Conservation (phyloP, 2,329 filamentous ascomycete species). For the Pezicula carpinea region DNA sequence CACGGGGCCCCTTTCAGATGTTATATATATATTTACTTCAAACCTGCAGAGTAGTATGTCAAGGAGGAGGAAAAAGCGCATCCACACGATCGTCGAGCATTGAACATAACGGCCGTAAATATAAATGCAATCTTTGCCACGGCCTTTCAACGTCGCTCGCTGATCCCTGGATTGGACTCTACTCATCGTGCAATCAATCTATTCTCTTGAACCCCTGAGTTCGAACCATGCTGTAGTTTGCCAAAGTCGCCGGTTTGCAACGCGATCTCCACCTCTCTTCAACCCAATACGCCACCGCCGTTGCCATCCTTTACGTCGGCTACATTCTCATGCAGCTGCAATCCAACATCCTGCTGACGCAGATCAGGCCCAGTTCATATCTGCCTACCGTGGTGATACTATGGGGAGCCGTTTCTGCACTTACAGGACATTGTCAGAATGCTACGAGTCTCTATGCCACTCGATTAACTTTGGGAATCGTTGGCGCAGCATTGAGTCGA, state of each 20-base stretch:
- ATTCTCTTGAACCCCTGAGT: too few species aligned
- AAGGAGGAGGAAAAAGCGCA: too few species aligned
- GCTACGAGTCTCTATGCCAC: constrained; percentile 33
- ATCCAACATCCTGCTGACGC: constrained; percentile 36
- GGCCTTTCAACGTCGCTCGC: too few species aligned
- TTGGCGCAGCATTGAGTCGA: constrained; percentile 29
- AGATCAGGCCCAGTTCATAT: constrained; percentile 11
- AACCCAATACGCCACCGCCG: constrained; percentile 23
- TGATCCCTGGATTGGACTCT: too few species aligned
- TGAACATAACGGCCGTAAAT: too few species aligned
- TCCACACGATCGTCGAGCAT: too few species aligned
- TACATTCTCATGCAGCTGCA: constrained; percentile 30
- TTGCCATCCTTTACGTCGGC: constrained; percentile 24
- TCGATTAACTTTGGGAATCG: constrained; percentile 40
- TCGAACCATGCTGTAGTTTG: constrained; percentile 13
- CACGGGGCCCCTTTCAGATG: too few species aligned
- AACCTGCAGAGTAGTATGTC: too few species aligned
- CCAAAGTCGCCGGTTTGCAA: constrained; percentile 26
- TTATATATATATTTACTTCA: too few species aligned
- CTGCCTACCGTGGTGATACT: constrained; percentile 16
- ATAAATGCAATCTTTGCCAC: too few species aligned
- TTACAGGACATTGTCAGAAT: constrained; percentile 32
- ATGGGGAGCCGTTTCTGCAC: constrained; percentile 43
- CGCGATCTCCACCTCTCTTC: constrained; percentile 33
- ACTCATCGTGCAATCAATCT: too few species aligned